A percentile compares a stretch with the other conserved stretches of the same genome.
Evolutionary conservation across 2,329 filamentous ascomycete species (phyloP).

Genomic region (Metarhizium robertsii): DNA sequence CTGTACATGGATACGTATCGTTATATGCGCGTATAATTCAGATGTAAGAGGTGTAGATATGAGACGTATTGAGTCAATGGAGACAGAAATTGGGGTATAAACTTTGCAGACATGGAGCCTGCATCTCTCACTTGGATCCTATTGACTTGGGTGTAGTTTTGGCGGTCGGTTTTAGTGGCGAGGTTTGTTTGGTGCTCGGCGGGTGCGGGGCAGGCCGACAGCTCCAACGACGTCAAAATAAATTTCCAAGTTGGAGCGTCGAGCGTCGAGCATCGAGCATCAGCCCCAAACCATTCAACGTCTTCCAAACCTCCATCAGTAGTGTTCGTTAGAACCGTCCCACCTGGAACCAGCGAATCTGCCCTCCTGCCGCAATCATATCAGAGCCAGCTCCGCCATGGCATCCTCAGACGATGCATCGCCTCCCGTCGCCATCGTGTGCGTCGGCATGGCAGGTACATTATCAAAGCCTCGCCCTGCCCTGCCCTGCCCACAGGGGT

Average conservation of each 20-base stretch:
- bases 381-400: slow-evolving; percentile 14
- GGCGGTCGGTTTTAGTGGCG: too few relatives aligned
- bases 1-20: background rate
- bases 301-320: background rate
- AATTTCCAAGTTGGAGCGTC: background rate
- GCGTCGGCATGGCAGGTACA: slow-evolving; percentile 88
- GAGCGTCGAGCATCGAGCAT: background rate
- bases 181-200: background rate
- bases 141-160: too few relatives aligned
- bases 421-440: slow-evolving; percentile 56
- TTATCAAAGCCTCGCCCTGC: background rate
- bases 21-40: background rate
- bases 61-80: too few relatives aligned
- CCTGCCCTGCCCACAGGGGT: slow-evolving; percentile 1
- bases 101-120: too few relatives aligned
- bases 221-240: background rate
- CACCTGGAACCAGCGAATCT: background rate
- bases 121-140: too few relatives aligned
- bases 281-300: background rate
- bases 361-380: background rate
- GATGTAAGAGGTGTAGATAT: too few relatives aligned
- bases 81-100: too few relatives aligned
- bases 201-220: background rate
- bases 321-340: background rate
- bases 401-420: slow-evolving; percentile 21